Evolutionary conservation across 176 grass and related monocot species (phyloP).

Genomic region (Dactylis glomerata): DNA sequence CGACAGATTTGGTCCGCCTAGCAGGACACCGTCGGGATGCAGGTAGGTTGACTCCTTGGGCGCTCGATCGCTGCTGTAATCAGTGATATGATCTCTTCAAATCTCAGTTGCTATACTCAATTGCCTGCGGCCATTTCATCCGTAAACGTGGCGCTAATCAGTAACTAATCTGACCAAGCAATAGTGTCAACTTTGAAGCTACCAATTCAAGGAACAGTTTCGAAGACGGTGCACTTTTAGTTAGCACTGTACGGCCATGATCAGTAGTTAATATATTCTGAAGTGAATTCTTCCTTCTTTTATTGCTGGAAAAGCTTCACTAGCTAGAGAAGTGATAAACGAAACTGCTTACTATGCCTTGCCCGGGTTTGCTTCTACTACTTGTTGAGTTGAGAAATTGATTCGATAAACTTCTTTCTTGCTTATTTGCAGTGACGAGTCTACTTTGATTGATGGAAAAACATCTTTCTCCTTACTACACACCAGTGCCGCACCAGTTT

Average conservation of each 20-base stretch:
- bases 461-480: no score
- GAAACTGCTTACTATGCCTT: no score
- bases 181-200: neutral
- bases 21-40: neutral
- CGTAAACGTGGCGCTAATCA: neutral
- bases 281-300: no score
- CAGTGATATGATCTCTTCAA: slow-evolving; percentile 2
- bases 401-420: no score
- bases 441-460: no score
- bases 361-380: no score
- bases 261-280: neutral
- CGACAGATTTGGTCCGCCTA: neutral
- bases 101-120: neutral
- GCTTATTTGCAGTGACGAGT: no score
- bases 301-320: no score
- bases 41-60: neutral
- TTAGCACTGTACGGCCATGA: neutral
- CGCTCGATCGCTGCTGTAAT: neutral
- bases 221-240: neutral
- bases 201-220: neutral
- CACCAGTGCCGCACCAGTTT: no score
- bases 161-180: neutral
- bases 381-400: no score
- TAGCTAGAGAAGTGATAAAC: no score
- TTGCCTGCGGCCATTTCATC: neutral